Percentiles rank a stretch among this genome's conserved stretches.
Conservation (phyloP, 2,329 filamentous ascomycete genomes). For the Helotiales sp. region DNA sequence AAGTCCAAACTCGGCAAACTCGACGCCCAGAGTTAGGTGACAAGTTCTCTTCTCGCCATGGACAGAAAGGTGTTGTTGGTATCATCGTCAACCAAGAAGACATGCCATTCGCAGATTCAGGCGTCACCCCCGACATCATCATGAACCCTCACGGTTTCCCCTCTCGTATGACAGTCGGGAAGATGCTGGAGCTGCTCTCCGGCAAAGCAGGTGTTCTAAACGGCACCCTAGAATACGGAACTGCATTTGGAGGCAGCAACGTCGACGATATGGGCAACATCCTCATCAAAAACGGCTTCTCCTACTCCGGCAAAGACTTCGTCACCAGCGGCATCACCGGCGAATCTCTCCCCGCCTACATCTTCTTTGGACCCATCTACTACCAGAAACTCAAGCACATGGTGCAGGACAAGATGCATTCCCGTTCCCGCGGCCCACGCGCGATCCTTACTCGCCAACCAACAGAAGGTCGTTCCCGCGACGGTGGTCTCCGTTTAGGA, state of each 20-base stretch:
- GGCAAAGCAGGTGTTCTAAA: conserved; percentile 91
- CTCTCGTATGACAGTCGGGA: conserved; percentile 98
- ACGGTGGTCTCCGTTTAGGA: conserved; percentile 89
- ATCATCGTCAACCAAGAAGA: conserved; percentile 97
- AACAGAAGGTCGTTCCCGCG: conserved; percentile 90
- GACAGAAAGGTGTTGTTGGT: conserved; percentile 96
- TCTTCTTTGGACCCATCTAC: conserved; percentile 98
- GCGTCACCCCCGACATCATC: conserved; percentile 96
- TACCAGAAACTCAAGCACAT: conserved; percentile 99
- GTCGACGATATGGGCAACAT: conserved; percentile 89
- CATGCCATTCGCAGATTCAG: conserved; percentile 91
- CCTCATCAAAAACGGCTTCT: conserved; percentile 87
- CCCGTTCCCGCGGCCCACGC: conserved; percentile 84
- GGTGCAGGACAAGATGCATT: conserved; percentile 99
- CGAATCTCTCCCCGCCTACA: conserved; percentile 90
- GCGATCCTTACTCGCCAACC: conserved; percentile 94
- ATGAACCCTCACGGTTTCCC: conserved; percentile 99
- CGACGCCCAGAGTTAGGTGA: conserved; percentile 93
- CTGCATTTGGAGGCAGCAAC: conserved; percentile 80
- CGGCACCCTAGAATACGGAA: conserved; percentile 89
- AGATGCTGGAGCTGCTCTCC: conserved; percentile 92
- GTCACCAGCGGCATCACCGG: conserved; percentile 95
- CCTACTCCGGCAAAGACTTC: conserved; percentile 96
- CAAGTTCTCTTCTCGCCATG: conserved; percentile 98
- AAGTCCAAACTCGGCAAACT: conserved; percentile 95